These are phyloP conservation scores for Rubus parviflorus DNA, from an alignment of 306 rosid species.

Conservation along the genomic window DNA sequence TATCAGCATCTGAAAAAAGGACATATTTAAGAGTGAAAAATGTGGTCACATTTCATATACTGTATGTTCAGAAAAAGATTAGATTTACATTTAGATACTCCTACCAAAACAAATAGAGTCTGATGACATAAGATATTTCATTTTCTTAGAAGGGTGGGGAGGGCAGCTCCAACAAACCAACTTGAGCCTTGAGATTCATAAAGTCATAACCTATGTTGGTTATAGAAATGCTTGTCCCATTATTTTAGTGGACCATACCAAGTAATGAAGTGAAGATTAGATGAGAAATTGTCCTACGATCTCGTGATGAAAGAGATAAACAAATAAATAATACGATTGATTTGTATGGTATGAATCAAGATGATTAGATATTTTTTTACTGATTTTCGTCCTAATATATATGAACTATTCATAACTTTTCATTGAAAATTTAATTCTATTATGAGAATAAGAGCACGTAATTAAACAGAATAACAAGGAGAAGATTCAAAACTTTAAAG, in stretches of 20 bases:
- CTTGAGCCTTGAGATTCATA: neutral
- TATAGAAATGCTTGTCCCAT: conserved; percentile 6
- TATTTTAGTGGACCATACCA: neutral
- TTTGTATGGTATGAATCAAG: too few relatives aligned
- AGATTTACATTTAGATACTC: neutral
- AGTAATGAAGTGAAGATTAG: neutral
- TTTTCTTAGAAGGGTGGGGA: neutral
- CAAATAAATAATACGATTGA: too few relatives aligned
- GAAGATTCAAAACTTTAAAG: too few relatives aligned
- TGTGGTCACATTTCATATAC: neutral
- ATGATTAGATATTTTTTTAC: too few relatives aligned
- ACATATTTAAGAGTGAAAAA: neutral
- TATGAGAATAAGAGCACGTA: too few relatives aligned
- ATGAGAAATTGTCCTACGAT: neutral
- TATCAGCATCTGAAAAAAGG: conserved; percentile 1
- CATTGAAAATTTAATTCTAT: too few relatives aligned
- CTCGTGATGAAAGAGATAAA: too few relatives aligned
- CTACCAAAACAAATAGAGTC: neutral
- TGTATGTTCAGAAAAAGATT: neutral
- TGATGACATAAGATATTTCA: neutral
- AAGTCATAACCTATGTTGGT: neutral
- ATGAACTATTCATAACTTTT: too few relatives aligned
- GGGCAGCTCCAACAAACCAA: conserved; percentile 9
- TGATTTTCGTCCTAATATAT: too few relatives aligned
- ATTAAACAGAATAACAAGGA: too few relatives aligned